A percentile compares a stretch with the other conserved stretches of the same genome.
These are phyloP conservation scores for Austropuccinia psidii DNA, from an alignment of 1,284 basidiomycete genomes.

Conservation along the genomic window DNA sequence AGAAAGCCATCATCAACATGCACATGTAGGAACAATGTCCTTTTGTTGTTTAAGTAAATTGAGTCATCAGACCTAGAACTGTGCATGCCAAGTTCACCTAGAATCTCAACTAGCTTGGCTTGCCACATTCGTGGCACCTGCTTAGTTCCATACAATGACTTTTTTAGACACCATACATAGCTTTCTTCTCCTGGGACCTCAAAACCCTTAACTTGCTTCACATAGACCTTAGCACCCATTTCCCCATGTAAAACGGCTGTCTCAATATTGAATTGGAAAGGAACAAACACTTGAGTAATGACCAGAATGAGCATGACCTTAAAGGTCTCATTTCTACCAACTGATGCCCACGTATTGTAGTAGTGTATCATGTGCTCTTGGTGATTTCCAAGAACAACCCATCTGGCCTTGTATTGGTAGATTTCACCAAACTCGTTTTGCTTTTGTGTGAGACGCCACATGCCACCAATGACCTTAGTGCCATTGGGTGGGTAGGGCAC, in stretches of 20 bases:
- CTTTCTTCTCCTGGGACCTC: neutral
- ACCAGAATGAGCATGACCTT: neutral
- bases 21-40: neutral
- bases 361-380: neutral
- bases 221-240: neutral
- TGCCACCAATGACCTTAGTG: neutral
- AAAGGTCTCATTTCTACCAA: neutral
- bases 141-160: neutral
- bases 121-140: neutral
- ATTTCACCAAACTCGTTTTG: neutral
- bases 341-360: neutral
- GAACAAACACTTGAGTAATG: neutral
- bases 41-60: neutral
- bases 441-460: neutral
- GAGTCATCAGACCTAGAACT: neutral
- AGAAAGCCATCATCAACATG: neutral
- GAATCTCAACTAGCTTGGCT: neutral
- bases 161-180: neutral
- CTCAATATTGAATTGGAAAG: neutral
- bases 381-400: neutral
- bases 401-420: neutral
- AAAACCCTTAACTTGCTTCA: neutral
- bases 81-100: neutral
- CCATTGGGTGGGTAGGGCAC: neutral
- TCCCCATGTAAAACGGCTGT: neutral